Evolutionary conservation across 2,329 filamentous ascomycete species (phyloP), one percentile per base, ranked within the genome.

Genomic region (Seiridium cupressi): DNA sequence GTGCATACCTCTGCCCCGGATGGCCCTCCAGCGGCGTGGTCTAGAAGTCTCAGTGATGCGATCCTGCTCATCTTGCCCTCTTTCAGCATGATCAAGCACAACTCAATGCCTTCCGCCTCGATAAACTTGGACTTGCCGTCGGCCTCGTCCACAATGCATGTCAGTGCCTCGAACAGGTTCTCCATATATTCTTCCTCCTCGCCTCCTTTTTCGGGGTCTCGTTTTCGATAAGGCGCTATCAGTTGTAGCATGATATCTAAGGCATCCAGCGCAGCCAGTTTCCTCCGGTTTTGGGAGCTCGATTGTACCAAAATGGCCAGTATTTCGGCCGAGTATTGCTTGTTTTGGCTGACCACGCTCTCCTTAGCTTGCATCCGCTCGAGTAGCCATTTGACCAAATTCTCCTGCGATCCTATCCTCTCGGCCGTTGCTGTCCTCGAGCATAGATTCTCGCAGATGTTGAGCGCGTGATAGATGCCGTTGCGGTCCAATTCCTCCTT

Each of bases 101-200:
- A 84, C 72, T 99, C 95, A 9, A 97, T 84, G 44, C 95, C 95
- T 77, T 99, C 95, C 1, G 92, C 93, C 66, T 95, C 91, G 40
- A 97, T 72, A 63, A 98, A 95, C 61, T 91, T 92, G 8, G 77
- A 70, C 73, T 97, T 97, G 5, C 93, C 93, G 4, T 82, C 76
- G 0, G 81, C 73, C 61, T 92, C 89, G 67, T 96, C 91, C 0
- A 89, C 90, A 1, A 96, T 77, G 66, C 91, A 96, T 1, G 91
- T 91, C 18, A 98, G 73, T 1, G 89, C 86, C 70, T 97, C 93
- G 72, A 99, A 99, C 0, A 97, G 72, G 65, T 99, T 97, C 74
- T 96, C 92, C 71, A 96, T 91, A 72, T 91, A 97, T 76, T 99
- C 95, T 71, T 97, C 93, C 73, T 98, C 95, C 55, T 95, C 89